Evolutionary conservation across 768 basidiomycete species (phyloP).

Genomic region (Calocybe indica): DNA sequence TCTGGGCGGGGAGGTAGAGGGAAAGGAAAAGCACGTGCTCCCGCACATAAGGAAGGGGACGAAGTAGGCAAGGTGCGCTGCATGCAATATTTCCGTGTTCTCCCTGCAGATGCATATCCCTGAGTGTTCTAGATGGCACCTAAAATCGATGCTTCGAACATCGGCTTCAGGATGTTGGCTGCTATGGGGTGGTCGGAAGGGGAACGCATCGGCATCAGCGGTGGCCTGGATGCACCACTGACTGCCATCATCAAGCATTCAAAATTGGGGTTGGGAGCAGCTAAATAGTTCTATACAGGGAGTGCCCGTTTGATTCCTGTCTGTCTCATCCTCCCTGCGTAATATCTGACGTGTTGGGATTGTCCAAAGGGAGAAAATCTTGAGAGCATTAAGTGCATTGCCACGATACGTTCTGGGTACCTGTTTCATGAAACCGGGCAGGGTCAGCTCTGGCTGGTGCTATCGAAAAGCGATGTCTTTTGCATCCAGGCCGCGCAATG

Average conservation of each 20-base stretch:
- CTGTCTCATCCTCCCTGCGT: too few species aligned
- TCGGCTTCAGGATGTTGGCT: conserved; percentile 84
- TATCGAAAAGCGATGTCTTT: too few species aligned
- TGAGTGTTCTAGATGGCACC: conserved; percentile 56
- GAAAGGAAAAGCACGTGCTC: conserved; percentile 17
- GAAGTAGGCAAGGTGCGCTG: conserved; percentile 69
- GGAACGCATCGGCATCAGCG: conserved; percentile 59
- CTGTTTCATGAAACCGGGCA: too few species aligned
- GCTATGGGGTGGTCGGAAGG: conserved; percentile 93
- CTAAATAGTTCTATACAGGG: conserved; percentile 8
- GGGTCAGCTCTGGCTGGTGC: too few species aligned
- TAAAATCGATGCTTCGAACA: conserved; percentile 71
- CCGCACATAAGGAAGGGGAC: conserved; percentile 74
- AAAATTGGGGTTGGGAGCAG: conserved; percentile 80
- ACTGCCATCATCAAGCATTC: conserved; percentile 83
- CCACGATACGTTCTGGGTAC: too few species aligned
- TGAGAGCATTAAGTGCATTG: too few species aligned
- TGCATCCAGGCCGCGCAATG: too few species aligned
- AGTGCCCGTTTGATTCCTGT: too few species aligned
- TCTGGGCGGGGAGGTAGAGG: conserved; percentile 22
- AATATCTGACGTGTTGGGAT: too few species aligned
- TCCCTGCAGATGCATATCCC: neutral
- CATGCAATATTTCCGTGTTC: neutral
- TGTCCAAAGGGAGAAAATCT: too few species aligned
- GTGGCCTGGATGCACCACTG: conserved; percentile 70